Evolutionary conservation across 352 stramenopile genomes (phyloP).

Genomic region (Phytophthora colocasiae): DNA sequence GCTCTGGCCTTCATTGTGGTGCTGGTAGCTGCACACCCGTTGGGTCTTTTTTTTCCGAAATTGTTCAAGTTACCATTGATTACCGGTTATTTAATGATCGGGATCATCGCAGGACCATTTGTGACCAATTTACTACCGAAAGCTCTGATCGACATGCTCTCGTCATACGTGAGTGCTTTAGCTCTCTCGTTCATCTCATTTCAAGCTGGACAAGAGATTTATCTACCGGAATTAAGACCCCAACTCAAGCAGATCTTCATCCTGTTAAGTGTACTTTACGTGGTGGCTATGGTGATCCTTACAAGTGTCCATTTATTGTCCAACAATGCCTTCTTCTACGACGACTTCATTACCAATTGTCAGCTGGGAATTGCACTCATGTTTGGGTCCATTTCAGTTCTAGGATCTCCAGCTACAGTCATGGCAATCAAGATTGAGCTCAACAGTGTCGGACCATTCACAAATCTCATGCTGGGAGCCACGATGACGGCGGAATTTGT

Average conservation of each 20-base stretch:
- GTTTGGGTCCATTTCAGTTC: slow-evolving; percentile 77
- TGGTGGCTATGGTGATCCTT: slow-evolving; percentile 61
- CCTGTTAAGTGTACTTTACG: slow-evolving; percentile 57
- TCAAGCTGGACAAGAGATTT: slow-evolving; percentile 78
- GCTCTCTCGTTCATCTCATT: slow-evolving; percentile 82
- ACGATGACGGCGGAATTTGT: slow-evolving; percentile 80
- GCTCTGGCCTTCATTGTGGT: slow-evolving; percentile 63
- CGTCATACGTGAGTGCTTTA: slow-evolving; percentile 61
- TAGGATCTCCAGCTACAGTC: slow-evolving; percentile 68
- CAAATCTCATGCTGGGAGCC: slow-evolving; percentile 74
- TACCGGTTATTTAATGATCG: slow-evolving; percentile 35
- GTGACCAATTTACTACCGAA: slow-evolving; percentile 31
- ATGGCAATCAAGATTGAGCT: slow-evolving; percentile 86
- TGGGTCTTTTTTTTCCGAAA: slow-evolving; percentile 36
- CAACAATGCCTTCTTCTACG: slow-evolving; percentile 70
- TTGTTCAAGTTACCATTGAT: slow-evolving; percentile 38
- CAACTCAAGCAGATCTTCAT: slow-evolving; percentile 72
- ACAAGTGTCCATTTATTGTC: slow-evolving; percentile 49
- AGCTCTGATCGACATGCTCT: slow-evolving; percentile 29
- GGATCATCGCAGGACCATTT: slow-evolving; percentile 33
- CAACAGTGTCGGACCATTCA: slow-evolving; percentile 77
- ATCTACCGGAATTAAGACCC: slow-evolving; percentile 63
- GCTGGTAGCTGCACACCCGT: slow-evolving; percentile 37
- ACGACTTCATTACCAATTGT: slow-evolving; percentile 51
- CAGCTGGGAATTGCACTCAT: slow-evolving; percentile 74